Conservation (phyloP, 1,284 basidiomycete species). For the Irpex sp. region DNA sequence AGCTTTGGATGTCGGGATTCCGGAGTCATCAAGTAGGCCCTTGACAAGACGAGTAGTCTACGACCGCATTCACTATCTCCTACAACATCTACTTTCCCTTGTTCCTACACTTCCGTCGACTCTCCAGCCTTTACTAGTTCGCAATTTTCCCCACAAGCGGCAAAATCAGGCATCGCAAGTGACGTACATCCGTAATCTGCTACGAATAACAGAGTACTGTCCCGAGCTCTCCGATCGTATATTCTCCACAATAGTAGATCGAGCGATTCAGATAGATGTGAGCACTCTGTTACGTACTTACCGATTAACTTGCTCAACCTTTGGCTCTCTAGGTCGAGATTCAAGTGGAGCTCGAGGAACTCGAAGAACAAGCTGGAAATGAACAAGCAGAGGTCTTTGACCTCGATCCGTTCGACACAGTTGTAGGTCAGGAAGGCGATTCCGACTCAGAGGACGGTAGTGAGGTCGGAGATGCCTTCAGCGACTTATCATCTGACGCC, state of each 20-base stretch:
- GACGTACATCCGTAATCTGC: slow-evolving; percentile 90
- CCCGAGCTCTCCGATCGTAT: slow-evolving; percentile 86
- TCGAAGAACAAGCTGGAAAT: slow-evolving; percentile 68
- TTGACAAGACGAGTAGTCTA: slow-evolving; percentile 84
- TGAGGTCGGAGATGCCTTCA: slow-evolving; percentile 46
- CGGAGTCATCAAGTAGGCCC: slow-evolving; percentile 63
- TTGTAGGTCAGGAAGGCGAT: slow-evolving; percentile 70
- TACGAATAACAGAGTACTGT: slow-evolving; percentile 86
- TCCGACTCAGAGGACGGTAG: slow-evolving; percentile 55
- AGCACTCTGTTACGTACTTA: slow-evolving; percentile 22
- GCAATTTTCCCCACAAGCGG: slow-evolving; percentile 91
- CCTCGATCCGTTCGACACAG: slow-evolving; percentile 80
- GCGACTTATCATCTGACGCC: slow-evolving; percentile 67
- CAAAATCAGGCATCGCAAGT: slow-evolving; percentile 80
- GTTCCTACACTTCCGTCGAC: slow-evolving; percentile 88
- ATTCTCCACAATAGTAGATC: slow-evolving; percentile 82
- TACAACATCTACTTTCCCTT: slow-evolving; percentile 82
- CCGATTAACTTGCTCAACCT: slow-evolving; percentile 7
- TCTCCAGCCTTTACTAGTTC: slow-evolving; percentile 80
- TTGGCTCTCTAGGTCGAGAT: slow-evolving; percentile 78
- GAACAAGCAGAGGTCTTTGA: slow-evolving; percentile 69
- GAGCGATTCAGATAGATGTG: slow-evolving; percentile 94
- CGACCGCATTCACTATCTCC: slow-evolving; percentile 82
- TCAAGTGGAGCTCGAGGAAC: slow-evolving; percentile 91
- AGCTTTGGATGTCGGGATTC: slow-evolving; percentile 49